A percentile compares a stretch with the other conserved stretches of the same genome.
phyloP scores from a whole-genome alignment of 768 basidiomycete genomes.

The Baorangia bicolor region DNA sequence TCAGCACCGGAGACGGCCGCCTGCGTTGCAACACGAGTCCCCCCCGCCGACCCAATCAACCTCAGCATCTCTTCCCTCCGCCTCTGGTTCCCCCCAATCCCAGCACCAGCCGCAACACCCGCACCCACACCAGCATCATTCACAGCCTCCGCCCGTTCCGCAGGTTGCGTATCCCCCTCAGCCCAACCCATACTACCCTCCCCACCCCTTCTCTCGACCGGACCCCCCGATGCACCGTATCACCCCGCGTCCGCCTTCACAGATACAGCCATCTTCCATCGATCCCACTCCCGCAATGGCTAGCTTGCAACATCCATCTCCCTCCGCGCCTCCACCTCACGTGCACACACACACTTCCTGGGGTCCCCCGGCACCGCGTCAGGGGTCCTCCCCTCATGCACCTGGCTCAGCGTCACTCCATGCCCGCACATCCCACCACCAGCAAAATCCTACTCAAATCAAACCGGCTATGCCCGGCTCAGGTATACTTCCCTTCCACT shows the following conservation, averaged over 20 bases:
- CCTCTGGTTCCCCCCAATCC: conserved; percentile 33
- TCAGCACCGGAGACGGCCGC: conserved; percentile 43
- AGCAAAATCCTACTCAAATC: conserved; percentile 28
- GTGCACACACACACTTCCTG: conserved; percentile 32
- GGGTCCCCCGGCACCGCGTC: conserved; percentile 30
- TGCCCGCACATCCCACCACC: conserved; percentile 28
- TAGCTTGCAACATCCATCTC: conserved; percentile 32
- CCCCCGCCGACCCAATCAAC: conserved; percentile 29
- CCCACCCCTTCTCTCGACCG: conserved; percentile 15
- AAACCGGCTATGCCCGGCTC: conserved; percentile 35
- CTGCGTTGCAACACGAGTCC: conserved; percentile 25
- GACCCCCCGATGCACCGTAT: conserved; percentile 29
- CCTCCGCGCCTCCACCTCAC: conserved; percentile 30
- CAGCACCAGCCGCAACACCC: conserved; percentile 32
- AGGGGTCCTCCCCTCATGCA: conserved; percentile 32
- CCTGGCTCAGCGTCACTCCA: conserved; percentile 22
- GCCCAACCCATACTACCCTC: conserved; percentile 19
- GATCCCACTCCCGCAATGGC: conserved; percentile 34
- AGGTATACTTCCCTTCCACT: conserved; percentile 19
- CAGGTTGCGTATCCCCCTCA: conserved; percentile 25
- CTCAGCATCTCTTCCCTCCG: conserved; percentile 23
- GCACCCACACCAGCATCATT: conserved; percentile 14
- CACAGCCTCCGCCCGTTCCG: conserved; percentile 16
- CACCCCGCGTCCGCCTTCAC: conserved; percentile 34
- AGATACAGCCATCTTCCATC: conserved; percentile 28